phyloP scores from a whole-genome alignment of 768 basidiomycete genomes.

The Russula lepida region DNA sequence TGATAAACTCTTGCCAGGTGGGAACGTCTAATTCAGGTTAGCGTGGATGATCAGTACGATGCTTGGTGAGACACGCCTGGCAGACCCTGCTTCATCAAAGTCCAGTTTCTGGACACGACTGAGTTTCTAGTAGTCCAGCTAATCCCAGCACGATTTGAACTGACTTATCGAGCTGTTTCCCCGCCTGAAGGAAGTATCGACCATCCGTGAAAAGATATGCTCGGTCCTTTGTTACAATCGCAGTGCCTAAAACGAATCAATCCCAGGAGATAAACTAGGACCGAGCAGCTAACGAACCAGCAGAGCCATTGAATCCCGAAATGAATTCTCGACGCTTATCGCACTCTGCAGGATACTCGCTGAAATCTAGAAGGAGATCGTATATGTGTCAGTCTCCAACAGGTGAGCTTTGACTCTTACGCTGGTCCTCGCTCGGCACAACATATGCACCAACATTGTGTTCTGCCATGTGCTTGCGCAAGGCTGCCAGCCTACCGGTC shows the following conservation, averaged over 20 bases:
- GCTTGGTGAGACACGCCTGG: slow-evolving; percentile 43
- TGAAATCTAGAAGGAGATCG: slow-evolving; percentile 49
- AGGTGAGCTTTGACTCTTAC: slow-evolving; percentile 37
- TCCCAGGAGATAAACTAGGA: not conserved
- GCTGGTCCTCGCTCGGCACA: slow-evolving; percentile 89
- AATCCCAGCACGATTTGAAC: slow-evolving; percentile 21
- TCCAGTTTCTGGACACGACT: slow-evolving; percentile 65
- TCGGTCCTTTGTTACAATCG: slow-evolving; percentile 58
- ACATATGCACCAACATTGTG: slow-evolving; percentile 62
- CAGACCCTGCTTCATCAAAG: slow-evolving; percentile 84
- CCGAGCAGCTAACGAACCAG: slow-evolving; percentile 46
- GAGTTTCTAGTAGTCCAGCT: not conserved
- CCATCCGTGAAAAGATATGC: slow-evolving; percentile 94
- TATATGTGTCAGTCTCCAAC: slow-evolving; percentile 1
- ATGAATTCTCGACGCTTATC: slow-evolving; percentile 83
- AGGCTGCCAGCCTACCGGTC: slow-evolving; percentile 46
- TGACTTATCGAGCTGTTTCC: slow-evolving; percentile 77
- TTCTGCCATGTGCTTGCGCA: slow-evolving; percentile 65
- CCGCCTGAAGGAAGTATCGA: slow-evolving; percentile 89
- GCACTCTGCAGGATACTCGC: slow-evolving; percentile 81
- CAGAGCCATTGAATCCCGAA: slow-evolving; percentile 90
- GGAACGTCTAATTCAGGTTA: slow-evolving; percentile 55
- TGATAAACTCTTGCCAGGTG: slow-evolving; percentile 82
- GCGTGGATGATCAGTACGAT: not conserved
- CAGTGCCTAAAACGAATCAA: slow-evolving; percentile 45